These are phyloP conservation scores for Coemansia nantahalensis DNA, from an alignment of 192 early-diverging fungal species.

Conservation along the genomic window DNA sequence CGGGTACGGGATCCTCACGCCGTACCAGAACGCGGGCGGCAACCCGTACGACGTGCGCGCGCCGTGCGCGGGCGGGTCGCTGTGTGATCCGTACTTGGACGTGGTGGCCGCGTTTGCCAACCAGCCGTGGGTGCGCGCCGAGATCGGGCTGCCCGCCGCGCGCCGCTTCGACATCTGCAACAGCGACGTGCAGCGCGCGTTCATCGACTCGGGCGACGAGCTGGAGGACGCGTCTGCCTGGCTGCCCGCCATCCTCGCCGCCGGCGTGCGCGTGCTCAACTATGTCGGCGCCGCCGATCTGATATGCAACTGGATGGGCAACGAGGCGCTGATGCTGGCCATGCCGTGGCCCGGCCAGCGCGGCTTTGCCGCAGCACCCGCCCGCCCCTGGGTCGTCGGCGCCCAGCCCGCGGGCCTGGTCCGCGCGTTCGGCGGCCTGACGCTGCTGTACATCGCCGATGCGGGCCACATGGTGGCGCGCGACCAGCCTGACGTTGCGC, in stretches of 20 bases:
- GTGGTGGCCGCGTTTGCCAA: constrained; percentile 75
- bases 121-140: constrained; percentile 59
- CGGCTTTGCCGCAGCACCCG: constrained; percentile 67
- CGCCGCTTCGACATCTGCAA: constrained; percentile 73
- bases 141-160: constrained; percentile 61
- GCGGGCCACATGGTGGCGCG: constrained; percentile 90
- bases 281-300: constrained; percentile 90
- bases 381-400: constrained; percentile 66
- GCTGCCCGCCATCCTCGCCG: constrained; percentile 64
- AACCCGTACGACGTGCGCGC: constrained; percentile 93
- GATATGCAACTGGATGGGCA: constrained; percentile 82
- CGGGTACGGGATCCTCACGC: constrained; percentile 66
- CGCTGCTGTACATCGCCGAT: constrained; percentile 79
- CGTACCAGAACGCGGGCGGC: constrained; percentile 76
- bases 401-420: constrained; percentile 56
- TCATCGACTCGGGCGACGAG: constrained; percentile 80
- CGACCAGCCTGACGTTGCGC: constrained; percentile 74
- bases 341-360: constrained; percentile 77
- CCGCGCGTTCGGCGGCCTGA: constrained; percentile 62
- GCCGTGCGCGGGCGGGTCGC: constrained; percentile 66
- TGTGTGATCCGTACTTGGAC: constrained; percentile 82
- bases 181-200: constrained; percentile 69
- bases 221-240: constrained; percentile 66
- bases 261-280: constrained; percentile 72
- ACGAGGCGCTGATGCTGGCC: constrained; percentile 78